Base-by-base conservation (phyloP, 306 rosid species). In the Glycine soja region DNA sequence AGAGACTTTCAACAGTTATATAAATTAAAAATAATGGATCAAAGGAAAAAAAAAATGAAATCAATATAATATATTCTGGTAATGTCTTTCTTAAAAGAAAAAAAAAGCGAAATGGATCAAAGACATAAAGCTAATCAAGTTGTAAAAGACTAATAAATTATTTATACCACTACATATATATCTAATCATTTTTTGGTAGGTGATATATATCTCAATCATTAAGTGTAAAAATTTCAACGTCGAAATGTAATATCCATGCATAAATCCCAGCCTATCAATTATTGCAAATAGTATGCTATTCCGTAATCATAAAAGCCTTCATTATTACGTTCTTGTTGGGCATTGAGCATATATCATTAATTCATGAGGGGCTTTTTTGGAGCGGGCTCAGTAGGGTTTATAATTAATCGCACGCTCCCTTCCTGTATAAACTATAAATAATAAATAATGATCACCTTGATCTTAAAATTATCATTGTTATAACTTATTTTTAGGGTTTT, bases 311-410 rank as follows among this genome's bases (percentile, higher is more conserved):
- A 14, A 59, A 32, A 58, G 51, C n/a, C 12, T 71, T 59, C 52
- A 70, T 73, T 63, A 63, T 72, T 64, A 50, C 73, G 74, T 62
- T 62, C 15, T 64, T 67, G 68, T 68, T 61, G 57, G 61, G 63
- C 66, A 42, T 13, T 65, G n/a, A n/a, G n/a, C n/a, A n/a, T n/a
- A 24, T 61, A 24, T 61, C 75, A 75, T 75, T 50, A 47, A 57
- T 75, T 24, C 43, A 18, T 12, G 30, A 70, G 66, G 65, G 38
- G 2, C 45, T 46, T 48, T 10, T 46, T 46, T 70, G n/a, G 70
- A 16, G 42, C 11, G 77, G 54, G 69, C 50, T 75, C 16, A 65
- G 32, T 32, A 43, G 46, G 48, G 50, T 56, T 56, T 45, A 30
- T 70, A 46, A 74, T 81, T 54, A 16, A 74, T 57, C 3, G 46